Evolutionary conservation across 1,284 basidiomycete species (phyloP).

Genomic region (Ustilago nuda): DNA sequence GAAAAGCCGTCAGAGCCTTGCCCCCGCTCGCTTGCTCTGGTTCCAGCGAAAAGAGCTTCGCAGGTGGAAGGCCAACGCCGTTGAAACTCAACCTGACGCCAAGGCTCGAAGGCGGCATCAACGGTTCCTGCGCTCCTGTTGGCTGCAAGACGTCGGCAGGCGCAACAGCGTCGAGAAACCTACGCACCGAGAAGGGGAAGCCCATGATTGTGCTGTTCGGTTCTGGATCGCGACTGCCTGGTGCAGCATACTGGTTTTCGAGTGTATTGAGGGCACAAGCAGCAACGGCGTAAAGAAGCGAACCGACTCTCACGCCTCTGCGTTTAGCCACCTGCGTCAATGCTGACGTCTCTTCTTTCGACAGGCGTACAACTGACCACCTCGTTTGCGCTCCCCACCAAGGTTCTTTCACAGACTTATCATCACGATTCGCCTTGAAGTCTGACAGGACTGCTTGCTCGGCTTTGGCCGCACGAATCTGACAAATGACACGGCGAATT

Average conservation of each 20-base stretch:
- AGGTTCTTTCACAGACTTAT: slow-evolving; percentile 23
- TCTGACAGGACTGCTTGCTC: slow-evolving; percentile 32
- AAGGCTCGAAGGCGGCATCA: slow-evolving; percentile 29
- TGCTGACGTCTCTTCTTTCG: slow-evolving; percentile 19
- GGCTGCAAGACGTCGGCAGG: slow-evolving; percentile 17
- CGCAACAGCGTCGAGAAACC: slow-evolving; percentile 25
- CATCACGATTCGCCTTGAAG: slow-evolving; percentile 28
- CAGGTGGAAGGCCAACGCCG: slow-evolving; percentile 37
- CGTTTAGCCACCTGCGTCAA: slow-evolving; percentile 32
- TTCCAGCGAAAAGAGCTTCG: slow-evolving; percentile 34
- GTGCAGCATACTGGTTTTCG: slow-evolving; percentile 9
- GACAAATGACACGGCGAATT: slow-evolving; percentile 35
- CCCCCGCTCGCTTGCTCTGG: background rate
- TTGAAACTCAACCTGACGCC: slow-evolving; percentile 42
- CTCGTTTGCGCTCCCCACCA: slow-evolving; percentile 49
- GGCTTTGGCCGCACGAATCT: slow-evolving; percentile 28
- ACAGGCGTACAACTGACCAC: slow-evolving; percentile 38
- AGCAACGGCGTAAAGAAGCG: slow-evolving; percentile 41
- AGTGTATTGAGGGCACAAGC: slow-evolving; percentile 47
- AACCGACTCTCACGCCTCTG: slow-evolving; percentile 38
- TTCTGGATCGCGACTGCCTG: slow-evolving; percentile 1
- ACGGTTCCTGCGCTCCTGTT: slow-evolving; percentile 13
- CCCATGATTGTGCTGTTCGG: slow-evolving; percentile 43
- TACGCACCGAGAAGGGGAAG: slow-evolving; percentile 42
- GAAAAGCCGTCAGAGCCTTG: slow-evolving; percentile 8